Conservation (phyloP, 2,329 filamentous ascomycete genomes). For the Colletotrichum tropicale region DNA sequence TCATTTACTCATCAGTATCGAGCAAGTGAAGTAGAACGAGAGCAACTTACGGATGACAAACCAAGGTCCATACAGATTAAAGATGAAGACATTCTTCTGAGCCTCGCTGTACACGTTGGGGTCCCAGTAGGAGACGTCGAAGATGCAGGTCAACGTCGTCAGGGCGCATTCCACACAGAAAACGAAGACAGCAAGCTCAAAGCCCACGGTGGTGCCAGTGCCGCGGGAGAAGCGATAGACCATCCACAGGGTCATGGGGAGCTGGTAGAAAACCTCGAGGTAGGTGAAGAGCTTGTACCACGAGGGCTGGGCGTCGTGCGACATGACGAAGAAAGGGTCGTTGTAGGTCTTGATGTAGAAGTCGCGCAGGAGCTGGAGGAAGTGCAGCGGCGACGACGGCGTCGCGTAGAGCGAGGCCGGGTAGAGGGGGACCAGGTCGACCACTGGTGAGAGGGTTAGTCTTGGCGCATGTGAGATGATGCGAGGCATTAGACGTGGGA, state of each 20-base stretch:
- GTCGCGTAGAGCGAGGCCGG: conserved; percentile 49
- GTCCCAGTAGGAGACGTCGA: conserved; percentile 55
- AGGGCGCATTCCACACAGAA: conserved; percentile 57
- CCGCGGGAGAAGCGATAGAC: conserved; percentile 39
- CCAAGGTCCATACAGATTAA: conserved; percentile 57
- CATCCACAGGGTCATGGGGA: conserved; percentile 56
- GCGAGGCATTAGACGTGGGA: no score
- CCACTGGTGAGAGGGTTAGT: conserved; percentile 38
- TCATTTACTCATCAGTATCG: not conserved
- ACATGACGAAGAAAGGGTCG: conserved; percentile 55
- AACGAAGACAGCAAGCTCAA: conserved; percentile 56
- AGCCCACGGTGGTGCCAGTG: conserved; percentile 32
- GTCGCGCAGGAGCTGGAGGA: conserved; percentile 47
- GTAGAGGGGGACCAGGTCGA: conserved; percentile 60
- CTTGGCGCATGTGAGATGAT: not conserved
- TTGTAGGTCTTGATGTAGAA: conserved; percentile 53
- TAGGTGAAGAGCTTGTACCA: conserved; percentile 59
- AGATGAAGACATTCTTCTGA: conserved; percentile 51
- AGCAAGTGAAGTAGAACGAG: not conserved
- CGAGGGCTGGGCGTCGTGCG: conserved; percentile 37
- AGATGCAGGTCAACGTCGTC: conserved; percentile 56
- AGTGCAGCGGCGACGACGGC: conserved; percentile 49
- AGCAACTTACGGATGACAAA: conserved; percentile 54
- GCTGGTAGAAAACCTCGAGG: conserved; percentile 54
- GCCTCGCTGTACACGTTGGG: conserved; percentile 44